Base-by-base conservation (phyloP, 2,329 filamentous ascomycete genomes). In the Samsoniella hepiali region DNA sequence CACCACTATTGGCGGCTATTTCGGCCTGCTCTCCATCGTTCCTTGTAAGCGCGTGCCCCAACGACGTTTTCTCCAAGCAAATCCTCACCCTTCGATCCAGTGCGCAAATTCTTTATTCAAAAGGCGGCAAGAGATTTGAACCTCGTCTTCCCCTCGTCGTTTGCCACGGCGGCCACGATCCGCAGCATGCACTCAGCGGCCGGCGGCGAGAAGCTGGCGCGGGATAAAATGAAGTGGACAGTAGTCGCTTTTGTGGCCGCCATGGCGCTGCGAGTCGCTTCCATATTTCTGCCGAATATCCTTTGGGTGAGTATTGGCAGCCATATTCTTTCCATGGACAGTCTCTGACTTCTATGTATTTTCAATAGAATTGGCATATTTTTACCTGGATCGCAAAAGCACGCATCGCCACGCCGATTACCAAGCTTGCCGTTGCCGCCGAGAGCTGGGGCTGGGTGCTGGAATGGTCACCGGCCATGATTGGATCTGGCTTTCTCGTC, bases 391-490 rank as follows among this genome's bases (percentile, higher is more conserved):
- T 64, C 9, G 55, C 62, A 2, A 36, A 53, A 9, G 59, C 59
- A 17, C 40, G 59, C 5, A 7, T 62, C 5, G 15, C 57, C 6
- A 22, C 9, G 1, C 1, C 5, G 17, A 55, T 59, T 7, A 53
- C 55, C 38, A 38, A 38, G 3, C 47, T 64, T 27, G 62, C 38
- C 45, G 17, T 61, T 27, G 56, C 56, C 5, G 62, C 62, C 8
- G 62, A 64, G 32, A 64, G 62, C 40, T 64, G 62, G 62, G 62
- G 62, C 9, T 64, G 62, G 62, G 47, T 64, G 15, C 27, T 64
- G 7, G 62, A 64, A 40, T 64, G 62, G 62, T 64, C 62, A 13
- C 62, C 62, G 3, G 62, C 55, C 15, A 62, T 62, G 59, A 62
- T 62, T 31, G 59, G 59, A 1, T 62, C 59, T 17, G 51, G 59